Conservation (phyloP, 2,329 filamentous ascomycete genomes). For the Colletotrichum sp. region DNA sequence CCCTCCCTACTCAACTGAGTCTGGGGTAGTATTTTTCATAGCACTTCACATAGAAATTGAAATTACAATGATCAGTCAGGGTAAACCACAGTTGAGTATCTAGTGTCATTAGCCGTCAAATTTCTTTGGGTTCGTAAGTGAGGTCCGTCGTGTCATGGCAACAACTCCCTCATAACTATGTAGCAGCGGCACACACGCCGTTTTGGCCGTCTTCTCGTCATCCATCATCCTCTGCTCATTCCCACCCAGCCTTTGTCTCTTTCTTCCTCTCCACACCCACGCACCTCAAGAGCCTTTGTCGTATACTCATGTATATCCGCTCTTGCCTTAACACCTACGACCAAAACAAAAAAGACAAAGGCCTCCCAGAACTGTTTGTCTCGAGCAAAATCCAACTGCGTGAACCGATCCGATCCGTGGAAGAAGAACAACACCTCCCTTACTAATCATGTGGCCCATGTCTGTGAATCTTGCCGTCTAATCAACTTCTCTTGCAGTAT, state of each 20-base stretch:
- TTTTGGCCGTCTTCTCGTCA: not conserved
- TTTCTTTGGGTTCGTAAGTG: slow-evolving; percentile 17
- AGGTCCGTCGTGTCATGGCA: slow-evolving; percentile 9
- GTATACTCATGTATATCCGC: not conserved
- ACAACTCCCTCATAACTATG: slow-evolving; percentile 9
- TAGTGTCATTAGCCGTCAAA: slow-evolving; percentile 19
- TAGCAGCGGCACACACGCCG: not conserved
- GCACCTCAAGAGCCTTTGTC: not conserved
- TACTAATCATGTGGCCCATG: not conserved
- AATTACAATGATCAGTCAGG: not conserved
- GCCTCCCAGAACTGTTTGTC: not conserved
- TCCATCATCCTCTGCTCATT: not conserved
- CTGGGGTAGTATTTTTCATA: not conserved
- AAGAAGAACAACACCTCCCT: not conserved
- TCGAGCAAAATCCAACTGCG: not conserved
- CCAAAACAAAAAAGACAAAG: not conserved
- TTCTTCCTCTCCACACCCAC: not conserved
- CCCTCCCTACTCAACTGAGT: not conserved
- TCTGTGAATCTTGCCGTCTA: slow-evolving; percentile 3
- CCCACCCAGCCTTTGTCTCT: not conserved
- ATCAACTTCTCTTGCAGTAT: slow-evolving; percentile 1
- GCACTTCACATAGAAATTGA: not conserved
- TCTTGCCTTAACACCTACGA: not conserved
- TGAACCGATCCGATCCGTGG: not conserved
- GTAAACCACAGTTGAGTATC: not conserved